Evolutionary conservation across 257 asterid species (phyloP), one percentile per base, ranked within the genome.

Genomic region (Plectranthus barbatus): DNA sequence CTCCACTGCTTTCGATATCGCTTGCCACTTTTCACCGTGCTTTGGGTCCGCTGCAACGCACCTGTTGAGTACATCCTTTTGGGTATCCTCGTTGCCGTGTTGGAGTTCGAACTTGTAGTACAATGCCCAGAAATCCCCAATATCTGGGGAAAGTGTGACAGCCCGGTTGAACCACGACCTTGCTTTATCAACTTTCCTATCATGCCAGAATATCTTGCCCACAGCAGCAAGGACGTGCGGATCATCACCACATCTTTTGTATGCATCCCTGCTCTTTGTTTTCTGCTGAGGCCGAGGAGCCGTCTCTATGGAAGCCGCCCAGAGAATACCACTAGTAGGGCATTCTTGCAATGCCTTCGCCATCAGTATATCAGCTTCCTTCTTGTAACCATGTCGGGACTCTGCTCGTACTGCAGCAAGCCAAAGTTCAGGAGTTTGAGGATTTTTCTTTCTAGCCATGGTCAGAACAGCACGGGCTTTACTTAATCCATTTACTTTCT

Each of bases 21-120:
- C 79, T 62, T 91, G 98, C 96, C 98, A 91, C 75, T 80, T 79
- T 65, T 88, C 98, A 0, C 98, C 98, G 18, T 86, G 98, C 81
- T 88, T 91, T 1, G 98, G 98, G 23, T 91, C 98, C 23, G 95
- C 85, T 7, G 86, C 85, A 6, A 88, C 73, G 20, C 98, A 88
- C 48, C 85, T 81, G 69, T 65, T 80, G 71, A 91, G 39, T 3
- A 88, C 92, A 65, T 91, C 96, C 75, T 48, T 88, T 73, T 85
- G 91, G 24, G 67, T 64, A 46, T 88, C 98, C 40, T 84, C 93
- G 7, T 64, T 51, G 0, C 96, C 98, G 14, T 84, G 87, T 56
- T 88, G 92, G 44, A 84, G 80, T 67, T 91, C 96, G 56, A 91
- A 86, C 71, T 88, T 86, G 54, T 84, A 86, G 59, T 79, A 86